These are phyloP conservation scores for Luffa aegyptiaca DNA, from an alignment of 306 rosid species.

Conservation along the genomic window DNA sequence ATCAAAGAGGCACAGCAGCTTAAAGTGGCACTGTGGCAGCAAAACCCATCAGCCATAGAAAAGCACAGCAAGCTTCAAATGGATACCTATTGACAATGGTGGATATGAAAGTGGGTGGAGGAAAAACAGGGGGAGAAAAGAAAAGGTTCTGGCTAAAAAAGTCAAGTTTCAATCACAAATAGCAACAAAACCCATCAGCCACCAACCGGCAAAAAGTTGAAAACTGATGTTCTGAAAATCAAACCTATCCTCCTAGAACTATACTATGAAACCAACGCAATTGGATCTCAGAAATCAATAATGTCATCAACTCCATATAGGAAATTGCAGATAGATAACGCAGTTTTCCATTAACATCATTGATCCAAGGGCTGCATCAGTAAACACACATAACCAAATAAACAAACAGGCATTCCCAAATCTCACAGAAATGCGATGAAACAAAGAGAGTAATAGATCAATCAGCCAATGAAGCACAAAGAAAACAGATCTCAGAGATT, in stretches of 20 bases:
- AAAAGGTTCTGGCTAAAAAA: not conserved
- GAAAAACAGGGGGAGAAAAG: not conserved
- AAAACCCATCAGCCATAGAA: not conserved
- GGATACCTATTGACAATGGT: not conserved
- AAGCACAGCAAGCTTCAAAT: not conserved
- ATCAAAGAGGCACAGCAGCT: not conserved
- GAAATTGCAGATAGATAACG: constrained; percentile 45
- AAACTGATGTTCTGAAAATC: not conserved
- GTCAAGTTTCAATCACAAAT: not conserved
- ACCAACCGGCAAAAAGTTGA: not conserved
- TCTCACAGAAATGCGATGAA: not conserved
- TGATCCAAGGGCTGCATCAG: constrained; percentile 9
- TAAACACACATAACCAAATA: not conserved
- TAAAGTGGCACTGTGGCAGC: not conserved
- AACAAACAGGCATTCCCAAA: not conserved
- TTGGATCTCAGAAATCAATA: constrained; percentile 18
- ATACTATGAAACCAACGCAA: not conserved
- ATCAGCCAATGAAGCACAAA: not conserved
- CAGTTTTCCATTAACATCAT: constrained; percentile 37
- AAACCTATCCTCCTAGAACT: not conserved
- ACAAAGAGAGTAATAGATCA: not conserved
- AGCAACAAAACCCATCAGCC: not conserved
- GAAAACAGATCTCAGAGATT: constrained; percentile 21
- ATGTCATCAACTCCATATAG: constrained; percentile 19
- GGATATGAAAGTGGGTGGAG: not conserved